A percentile compares a stretch with the other conserved stretches of the same genome.
phyloP scores from a whole-genome alignment of 495 filamentous ascomycete genomes.

The Cairneyella variabilis region DNA sequence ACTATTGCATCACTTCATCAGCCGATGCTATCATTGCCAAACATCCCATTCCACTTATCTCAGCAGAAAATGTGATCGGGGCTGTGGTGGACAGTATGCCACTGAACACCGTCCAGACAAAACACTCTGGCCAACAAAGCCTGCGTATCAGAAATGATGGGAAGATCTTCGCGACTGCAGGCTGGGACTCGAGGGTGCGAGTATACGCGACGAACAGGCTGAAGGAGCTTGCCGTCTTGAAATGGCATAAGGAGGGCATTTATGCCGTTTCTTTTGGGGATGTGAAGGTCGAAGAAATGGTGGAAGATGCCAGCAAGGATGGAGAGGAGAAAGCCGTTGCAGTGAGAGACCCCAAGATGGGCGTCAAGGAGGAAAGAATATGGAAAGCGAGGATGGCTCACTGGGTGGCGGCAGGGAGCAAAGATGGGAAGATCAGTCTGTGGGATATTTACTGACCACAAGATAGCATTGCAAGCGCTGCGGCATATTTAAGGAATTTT shows the following conservation, averaged over 20 bases:
- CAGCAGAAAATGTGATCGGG: neutral
- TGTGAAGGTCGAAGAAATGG: slow-evolving; percentile 9
- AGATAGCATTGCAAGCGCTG: too few species aligned
- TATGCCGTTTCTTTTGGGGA: slow-evolving; percentile 80
- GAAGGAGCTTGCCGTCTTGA: slow-evolving; percentile 88
- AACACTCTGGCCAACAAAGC: slow-evolving; percentile 85
- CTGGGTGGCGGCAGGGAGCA: slow-evolving; percentile 88
- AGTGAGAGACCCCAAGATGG: slow-evolving; percentile 33
- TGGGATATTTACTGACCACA: slow-evolving; percentile 92
- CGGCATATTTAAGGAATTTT: too few species aligned
- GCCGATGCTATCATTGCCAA: slow-evolving; percentile 56
- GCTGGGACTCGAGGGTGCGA: slow-evolving; percentile 80
- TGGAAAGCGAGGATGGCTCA: slow-evolving; percentile 66
- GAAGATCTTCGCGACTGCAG: slow-evolving; percentile 83
- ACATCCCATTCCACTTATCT: slow-evolving; percentile 46
- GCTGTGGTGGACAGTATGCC: slow-evolving; percentile 29
- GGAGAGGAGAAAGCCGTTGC: slow-evolving; percentile 7
- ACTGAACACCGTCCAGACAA: slow-evolving; percentile 64
- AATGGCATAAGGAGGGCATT: slow-evolving; percentile 90
- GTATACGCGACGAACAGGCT: slow-evolving; percentile 80
- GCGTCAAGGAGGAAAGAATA: slow-evolving; percentile 60
- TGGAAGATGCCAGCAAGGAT: neutral
- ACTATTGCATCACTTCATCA: slow-evolving; percentile 69
- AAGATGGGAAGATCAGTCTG: slow-evolving; percentile 93
- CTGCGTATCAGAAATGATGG: slow-evolving; percentile 75